Evolutionary conservation across 2,329 filamentous ascomycete species (phyloP), one percentile per base, ranked within the genome.

Genomic region (Alternaria triticimaculans): DNA sequence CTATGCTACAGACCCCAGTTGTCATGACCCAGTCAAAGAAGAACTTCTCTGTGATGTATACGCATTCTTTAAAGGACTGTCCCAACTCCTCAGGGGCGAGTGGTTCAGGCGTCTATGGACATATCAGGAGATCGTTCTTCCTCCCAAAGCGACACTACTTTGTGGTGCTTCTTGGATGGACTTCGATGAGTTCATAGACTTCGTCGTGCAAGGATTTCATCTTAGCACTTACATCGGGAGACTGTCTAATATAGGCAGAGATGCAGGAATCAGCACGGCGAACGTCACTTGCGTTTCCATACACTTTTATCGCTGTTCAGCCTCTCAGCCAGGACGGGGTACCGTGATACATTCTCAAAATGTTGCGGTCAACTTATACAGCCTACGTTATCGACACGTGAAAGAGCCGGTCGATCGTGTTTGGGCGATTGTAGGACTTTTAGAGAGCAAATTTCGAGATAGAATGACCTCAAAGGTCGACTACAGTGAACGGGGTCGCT

Each of bases 151-250:
- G 5, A 30, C 3, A 21, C 2, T 50, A 15, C n/a, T 50, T 6
- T 20, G 25, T 0, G 25, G 46, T 20, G 0, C 0, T 2, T 8
- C 10, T 14, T 20, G n/a, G 10, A 0, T 0, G 0, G n/a, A 50
- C 4, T 50, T 50, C 1, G 46, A 30, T 30, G 25, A 20, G 6
- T 14, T 49, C 3, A 0, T 12, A 7, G 1, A 49, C 0, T 28
- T 49, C n/a, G 5, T 18, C 14, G 2, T 14, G 6, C 21, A 21
- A 21, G 21, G 21, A 21, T n/a, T n/a, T n/a, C n/a, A n/a, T n/a
- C n/a, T n/a, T n/a, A n/a, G n/a, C n/a, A n/a, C n/a, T n/a, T n/a
- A n/a, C n/a, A n/a, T n/a, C n/a, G n/a, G n/a, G n/a, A n/a, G n/a
- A n/a, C n/a, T n/a, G n/a, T n/a, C n/a, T n/a, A n/a, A n/a, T n/a